A percentile compares a stretch with the other conserved stretches of the same genome.
Conservation (phyloP, 768 basidiomycete species). For the Agrocybe praecox region DNA sequence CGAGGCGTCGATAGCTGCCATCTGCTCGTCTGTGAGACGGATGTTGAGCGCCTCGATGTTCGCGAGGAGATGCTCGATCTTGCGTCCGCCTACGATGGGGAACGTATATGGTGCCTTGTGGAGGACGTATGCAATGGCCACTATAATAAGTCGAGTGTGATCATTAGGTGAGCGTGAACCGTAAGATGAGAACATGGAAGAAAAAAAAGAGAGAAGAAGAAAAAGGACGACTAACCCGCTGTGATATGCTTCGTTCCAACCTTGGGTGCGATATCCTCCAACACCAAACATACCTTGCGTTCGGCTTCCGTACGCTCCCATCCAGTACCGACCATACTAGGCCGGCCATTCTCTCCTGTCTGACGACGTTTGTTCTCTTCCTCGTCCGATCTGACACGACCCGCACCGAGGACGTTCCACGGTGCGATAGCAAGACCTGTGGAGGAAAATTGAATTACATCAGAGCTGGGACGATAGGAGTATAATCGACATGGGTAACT, state of each 20-base stretch:
- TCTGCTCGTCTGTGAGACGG: conserved; percentile 44
- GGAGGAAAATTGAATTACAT: not conserved
- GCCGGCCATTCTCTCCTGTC: conserved; percentile 41
- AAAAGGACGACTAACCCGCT: conserved; percentile 31
- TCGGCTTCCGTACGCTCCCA: conserved; percentile 54
- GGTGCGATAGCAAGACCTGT: conserved; percentile 27
- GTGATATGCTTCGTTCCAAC: conserved; percentile 49
- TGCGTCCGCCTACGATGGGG: conserved; percentile 53
- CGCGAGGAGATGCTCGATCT: conserved; percentile 49
- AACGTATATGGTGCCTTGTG: conserved; percentile 57
- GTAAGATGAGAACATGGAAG: not conserved
- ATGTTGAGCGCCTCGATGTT: conserved; percentile 56
- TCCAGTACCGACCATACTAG: conserved; percentile 12
- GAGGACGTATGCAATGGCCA: conserved; percentile 57
- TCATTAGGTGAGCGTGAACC: too few relatives aligned
- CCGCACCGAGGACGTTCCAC: conserved; percentile 33
- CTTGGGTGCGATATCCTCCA: conserved; percentile 53
- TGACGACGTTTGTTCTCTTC: conserved; percentile 28
- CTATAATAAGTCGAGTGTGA: conserved; percentile 18
- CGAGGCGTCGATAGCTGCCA: conserved; percentile 43
- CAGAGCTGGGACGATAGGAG: too few relatives aligned
- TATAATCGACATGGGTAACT: too few relatives aligned
- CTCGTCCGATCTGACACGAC: conserved; percentile 57
- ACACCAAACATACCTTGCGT: conserved; percentile 39
- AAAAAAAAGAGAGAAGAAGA: too few relatives aligned